Base-by-base conservation (phyloP, 805 yeast species). In the Cephaloascus albidus region DNA sequence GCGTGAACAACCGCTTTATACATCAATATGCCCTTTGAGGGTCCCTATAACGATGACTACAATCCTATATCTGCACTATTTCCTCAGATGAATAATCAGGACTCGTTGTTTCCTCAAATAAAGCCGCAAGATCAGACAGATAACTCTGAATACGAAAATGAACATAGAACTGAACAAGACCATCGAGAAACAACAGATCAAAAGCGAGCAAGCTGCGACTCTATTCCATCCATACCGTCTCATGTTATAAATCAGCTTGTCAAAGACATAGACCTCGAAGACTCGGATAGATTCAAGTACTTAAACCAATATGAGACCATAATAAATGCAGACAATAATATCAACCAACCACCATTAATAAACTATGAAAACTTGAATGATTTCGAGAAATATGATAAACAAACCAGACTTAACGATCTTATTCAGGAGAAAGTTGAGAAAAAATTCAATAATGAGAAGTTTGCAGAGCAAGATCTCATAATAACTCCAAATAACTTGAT, bases 391-490 rank as follows among this genome's bases (percentile, higher is more conserved):
- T 66, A 57, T 41, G 52, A 61, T 10, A 56, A 55, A 39, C 57
- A 58, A 47, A 55, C 64, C 18, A 61, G 59, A 36, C 40, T 65
- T 23, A 58, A 63, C 41, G 64, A 65, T 37, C 37, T 38, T 19
- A 61, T 64, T 32, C 52, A 51, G 49, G 23, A 33, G 10, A 33
- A 33, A 10, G 23, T 33, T 12, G 8, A 16, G 6, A 18, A 8
- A 10, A 33, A 16, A 18, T 32, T 14, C 36, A 33, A 10, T 10
- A 40, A 35, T 18, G 16, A 17, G 26, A n/a, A 19, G 15, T 17
- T 16, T 27, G 4, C 17, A 33, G 40, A 10, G 18, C 18, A 20
- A 28, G 20, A 4, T 33, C 20, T 5, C 12, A 19, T 10, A 15
- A 15, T 18, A 33, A 33, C 17, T 20, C 26, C 18, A 20, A 39